Percentiles rank a stretch among this genome's conserved stretches.
phyloP scores from a whole-genome alignment of 2,329 filamentous ascomycete genomes.

The Cadophora sp. region DNA sequence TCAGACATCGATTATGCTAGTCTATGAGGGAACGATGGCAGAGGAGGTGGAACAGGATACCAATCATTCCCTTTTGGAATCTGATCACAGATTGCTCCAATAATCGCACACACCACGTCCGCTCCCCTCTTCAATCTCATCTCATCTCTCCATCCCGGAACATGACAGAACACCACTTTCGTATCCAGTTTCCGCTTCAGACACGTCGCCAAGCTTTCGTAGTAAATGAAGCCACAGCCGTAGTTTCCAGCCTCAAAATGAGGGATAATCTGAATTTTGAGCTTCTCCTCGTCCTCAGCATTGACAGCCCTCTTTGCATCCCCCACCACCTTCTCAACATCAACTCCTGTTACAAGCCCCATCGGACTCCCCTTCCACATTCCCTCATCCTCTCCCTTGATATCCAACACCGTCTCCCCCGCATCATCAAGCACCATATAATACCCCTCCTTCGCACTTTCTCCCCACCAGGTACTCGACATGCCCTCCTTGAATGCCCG shows the following conservation, averaged over 20 bases:
- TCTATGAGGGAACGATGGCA: neutral
- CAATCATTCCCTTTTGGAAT: neutral
- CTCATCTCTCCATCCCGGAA: slow-evolving; percentile 3
- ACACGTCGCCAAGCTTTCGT: slow-evolving; percentile 10
- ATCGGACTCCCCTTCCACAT: slow-evolving; percentile 1
- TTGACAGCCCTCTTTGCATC: neutral
- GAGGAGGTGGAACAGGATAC: neutral
- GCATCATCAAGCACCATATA: slow-evolving; percentile 6
- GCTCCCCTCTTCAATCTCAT: neutral
- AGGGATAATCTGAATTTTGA: neutral
- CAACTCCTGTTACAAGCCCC: neutral
- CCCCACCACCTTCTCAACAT: neutral
- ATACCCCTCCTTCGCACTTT: neutral
- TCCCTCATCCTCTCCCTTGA: slow-evolving; percentile 1
- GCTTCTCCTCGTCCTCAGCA: neutral
- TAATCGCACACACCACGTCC: neutral
- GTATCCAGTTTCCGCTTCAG: slow-evolving; percentile 5
- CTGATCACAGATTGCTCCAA: slow-evolving; percentile 2
- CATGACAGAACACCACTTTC: slow-evolving; percentile 5
- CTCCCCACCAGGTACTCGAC: slow-evolving; percentile 11
- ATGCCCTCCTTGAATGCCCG: slow-evolving; percentile 6
- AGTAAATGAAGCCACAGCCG: slow-evolving; percentile 8
- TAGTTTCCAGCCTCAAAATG: slow-evolving; percentile 7
- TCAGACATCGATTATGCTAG: neutral
- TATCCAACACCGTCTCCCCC: slow-evolving; percentile 5